These are phyloP conservation scores for Fusarium nurragi DNA, from an alignment of 2,329 filamentous ascomycete species.

Conservation along the genomic window DNA sequence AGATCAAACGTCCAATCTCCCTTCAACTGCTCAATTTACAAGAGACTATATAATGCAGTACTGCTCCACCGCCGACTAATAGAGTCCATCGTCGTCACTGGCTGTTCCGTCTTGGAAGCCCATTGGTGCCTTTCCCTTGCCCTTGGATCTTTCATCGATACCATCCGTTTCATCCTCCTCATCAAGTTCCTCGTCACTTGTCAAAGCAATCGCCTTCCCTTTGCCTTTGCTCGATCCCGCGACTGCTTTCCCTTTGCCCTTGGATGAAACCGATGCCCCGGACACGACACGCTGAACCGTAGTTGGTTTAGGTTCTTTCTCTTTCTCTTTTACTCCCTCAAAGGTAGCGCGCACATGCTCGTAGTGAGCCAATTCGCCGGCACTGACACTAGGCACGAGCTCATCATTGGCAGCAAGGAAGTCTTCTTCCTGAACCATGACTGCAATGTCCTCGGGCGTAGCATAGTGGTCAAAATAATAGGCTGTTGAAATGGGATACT, in stretches of 20 bases:
- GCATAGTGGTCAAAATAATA: constrained; percentile 97
- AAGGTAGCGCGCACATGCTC: constrained; percentile 84
- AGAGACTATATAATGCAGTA: constrained; percentile 17
- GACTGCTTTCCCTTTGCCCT: constrained; percentile 49
- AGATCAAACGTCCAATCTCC: constrained; percentile 25
- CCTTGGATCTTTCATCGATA: constrained; percentile 54
- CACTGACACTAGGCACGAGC: constrained; percentile 91
- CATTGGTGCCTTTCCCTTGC: constrained; percentile 65
- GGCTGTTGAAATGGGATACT: constrained; percentile 75
- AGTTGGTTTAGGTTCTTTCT: constrained; percentile 52
- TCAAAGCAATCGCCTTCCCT: constrained; percentile 47
- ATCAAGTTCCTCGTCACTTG: constrained; percentile 48
- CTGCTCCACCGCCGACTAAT: constrained; percentile 49
- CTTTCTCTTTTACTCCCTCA: constrained; percentile 65
- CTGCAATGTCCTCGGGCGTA: constrained; percentile 80
- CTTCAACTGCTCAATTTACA: constrained; percentile 25
- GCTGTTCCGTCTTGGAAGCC: constrained; percentile 63
- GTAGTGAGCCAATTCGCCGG: constrained; percentile 91
- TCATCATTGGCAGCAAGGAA: constrained; percentile 84
- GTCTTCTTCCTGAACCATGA: constrained; percentile 89
- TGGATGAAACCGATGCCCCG: constrained; percentile 43
- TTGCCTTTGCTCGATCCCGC: constrained; percentile 46
- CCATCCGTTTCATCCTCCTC: constrained; percentile 49
- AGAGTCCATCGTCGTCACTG: constrained; percentile 66
- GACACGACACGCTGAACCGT: constrained; percentile 40